Base-by-base conservation (phyloP, 257 asterid genomes). In the Solanum rostratum region DNA sequence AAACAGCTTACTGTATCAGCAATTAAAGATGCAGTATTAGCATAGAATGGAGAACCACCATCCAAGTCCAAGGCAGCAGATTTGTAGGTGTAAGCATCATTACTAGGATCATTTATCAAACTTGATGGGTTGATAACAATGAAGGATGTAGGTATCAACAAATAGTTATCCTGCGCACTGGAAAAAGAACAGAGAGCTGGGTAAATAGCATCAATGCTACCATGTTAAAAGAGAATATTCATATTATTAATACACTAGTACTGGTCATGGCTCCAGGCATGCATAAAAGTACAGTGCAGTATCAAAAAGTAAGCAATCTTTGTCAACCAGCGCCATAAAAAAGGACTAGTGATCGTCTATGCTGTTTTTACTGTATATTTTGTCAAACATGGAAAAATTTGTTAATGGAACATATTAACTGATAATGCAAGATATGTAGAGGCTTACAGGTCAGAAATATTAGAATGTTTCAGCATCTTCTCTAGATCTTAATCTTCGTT, bases 81-180 rank as follows among this genome's bases (percentile, higher is more conserved):
- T 18, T 86, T 39, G 84, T 74, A 7, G 85, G 84, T 52, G 85
- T 73, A 62, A 79, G 88, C 91, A 84, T 89, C 89, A 50, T 30
- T 53, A 66, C 20, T 81, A 33, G 73, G 79, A 80, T 85, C 86
- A 62, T 87, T 86, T 76, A 71, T 70, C 83, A 83, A 84, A 88
- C 90, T 86, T 85, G 88, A 80, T 54, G 89, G 87, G 76, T 89
- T 84, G 87, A 96, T 84, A 79, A 91, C 92, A 88, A 96, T 91
- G 91, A 90, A 95, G 76, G 98, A 96, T 66, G 90, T 92, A 86
- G 98, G 92, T 81, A 85, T 90, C 92, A 91, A 83, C 93, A 87
- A 88, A 87, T 90, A 91, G 85, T 89, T 90, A 76, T 89, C 90
- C 87, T 85, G 91, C 62, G 85, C 93, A 82, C 98, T 96, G 93